phyloP scores from a whole-genome alignment of 2,329 filamentous ascomycete species.

The Triangularia verruculosa region DNA sequence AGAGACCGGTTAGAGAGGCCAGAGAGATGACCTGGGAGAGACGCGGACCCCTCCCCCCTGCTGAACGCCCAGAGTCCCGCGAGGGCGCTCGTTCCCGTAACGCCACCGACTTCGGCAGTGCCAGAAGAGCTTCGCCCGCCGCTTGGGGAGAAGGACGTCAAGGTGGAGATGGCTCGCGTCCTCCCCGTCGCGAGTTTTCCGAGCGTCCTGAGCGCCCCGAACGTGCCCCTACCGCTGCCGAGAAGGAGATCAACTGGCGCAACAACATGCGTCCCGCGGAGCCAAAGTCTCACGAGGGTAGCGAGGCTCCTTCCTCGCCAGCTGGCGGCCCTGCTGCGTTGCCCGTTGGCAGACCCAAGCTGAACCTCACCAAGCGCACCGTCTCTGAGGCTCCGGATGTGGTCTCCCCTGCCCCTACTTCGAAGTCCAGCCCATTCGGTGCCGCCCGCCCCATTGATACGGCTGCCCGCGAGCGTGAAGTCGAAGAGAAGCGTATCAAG shows the following conservation, averaged over 20 bases:
- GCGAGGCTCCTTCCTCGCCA: conserved; percentile 72
- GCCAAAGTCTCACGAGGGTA: conserved; percentile 68
- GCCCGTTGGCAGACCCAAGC: conserved; percentile 65
- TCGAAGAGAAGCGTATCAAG: conserved; percentile 82
- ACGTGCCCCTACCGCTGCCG: conserved; percentile 78
- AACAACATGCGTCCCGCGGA: conserved; percentile 69
- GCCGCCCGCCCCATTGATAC: conserved; percentile 93
- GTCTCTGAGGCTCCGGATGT: conserved; percentile 67
- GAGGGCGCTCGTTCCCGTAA: conserved; percentile 53
- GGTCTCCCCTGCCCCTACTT: conserved; percentile 52
- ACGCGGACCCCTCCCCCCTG: conserved; percentile 81
- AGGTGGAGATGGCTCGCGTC: conserved; percentile 67
- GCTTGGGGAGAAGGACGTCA: conserved; percentile 66
- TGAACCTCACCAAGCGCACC: conserved; percentile 89
- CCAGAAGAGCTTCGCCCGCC: conserved; percentile 66
- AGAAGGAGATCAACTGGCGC: conserved; percentile 92
- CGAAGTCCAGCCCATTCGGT: conserved; percentile 91
- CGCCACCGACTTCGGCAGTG: conserved; percentile 56
- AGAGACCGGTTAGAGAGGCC: conserved; percentile 66
- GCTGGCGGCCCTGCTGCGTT: conserved; percentile 46
- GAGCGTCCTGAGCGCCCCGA: conserved; percentile 63
- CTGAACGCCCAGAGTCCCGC: conserved; percentile 51
- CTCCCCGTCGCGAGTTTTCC: conserved; percentile 73
- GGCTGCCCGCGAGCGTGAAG: conserved; percentile 78
- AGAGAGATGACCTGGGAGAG: conserved; percentile 71